Evolutionary conservation across 2,329 filamentous ascomycete genomes (phyloP), one percentile per base, ranked within the genome.

Genomic region (Aspergillus vadensis): DNA sequence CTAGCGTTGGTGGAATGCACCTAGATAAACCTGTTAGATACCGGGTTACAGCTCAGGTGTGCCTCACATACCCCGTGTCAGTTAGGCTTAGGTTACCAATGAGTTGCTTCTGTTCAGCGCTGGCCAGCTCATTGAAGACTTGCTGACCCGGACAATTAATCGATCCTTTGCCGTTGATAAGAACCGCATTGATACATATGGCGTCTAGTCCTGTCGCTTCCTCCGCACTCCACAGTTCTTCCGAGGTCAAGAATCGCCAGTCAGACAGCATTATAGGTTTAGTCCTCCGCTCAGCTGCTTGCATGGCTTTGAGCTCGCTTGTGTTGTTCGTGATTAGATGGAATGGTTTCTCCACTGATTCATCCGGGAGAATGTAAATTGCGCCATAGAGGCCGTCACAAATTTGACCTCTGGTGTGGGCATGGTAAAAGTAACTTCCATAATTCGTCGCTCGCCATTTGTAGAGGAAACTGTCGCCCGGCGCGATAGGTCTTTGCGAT

Each of bases 361-460:
- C 63, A 32, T 71, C 72, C 0, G 77, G 70, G 19, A 70, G 78
- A 30, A 88, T 82, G 6, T 82, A 63, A 0, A 88, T 81, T 2
- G 84, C 72, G 0, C 85, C 86, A 53, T 82, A 85, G 10, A 86
- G 72, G 0, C 86, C 86, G 65, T 88, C 86, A 53, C 85, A 81
- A 10, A 87, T 80, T 61, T 86, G 84, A 2, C 80, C 79, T 2
- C 76, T 72, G 23, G 76, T 76, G 64, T 88, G 85, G 0, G 83
- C 80, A 70, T 87, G 85, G 64, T 87, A 88, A 78, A 83, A 87
- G 72, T 83, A 85, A 58, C 78, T 82, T 15, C 86, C 85, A 64
- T 83, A 80, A 52, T 85, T 80, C 0, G 78, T 79, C 0, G 85
- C 84, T 23, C 75, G 77, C 75, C 83, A 87, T 41, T 75, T 76